A percentile compares a stretch with the other conserved stretches of the same genome.
These are phyloP conservation scores for Ceratocystis ficicola DNA, from an alignment of 2,329 filamentous ascomycete genomes.

Conservation along the genomic window DNA sequence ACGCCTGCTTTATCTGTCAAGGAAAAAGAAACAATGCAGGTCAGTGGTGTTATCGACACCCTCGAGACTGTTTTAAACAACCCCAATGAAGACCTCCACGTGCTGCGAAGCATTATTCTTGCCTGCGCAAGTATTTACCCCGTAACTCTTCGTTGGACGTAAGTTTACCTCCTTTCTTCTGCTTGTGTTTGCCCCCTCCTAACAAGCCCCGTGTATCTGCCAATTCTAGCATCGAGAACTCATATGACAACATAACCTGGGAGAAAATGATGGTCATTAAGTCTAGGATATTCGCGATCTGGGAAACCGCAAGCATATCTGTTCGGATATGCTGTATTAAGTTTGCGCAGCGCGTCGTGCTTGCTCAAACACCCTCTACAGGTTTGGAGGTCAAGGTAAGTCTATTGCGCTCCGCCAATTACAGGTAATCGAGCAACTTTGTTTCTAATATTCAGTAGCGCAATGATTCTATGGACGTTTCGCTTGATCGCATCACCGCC, in stretches of 20 bases:
- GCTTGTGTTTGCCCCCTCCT: conserved; percentile 6
- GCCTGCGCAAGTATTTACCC: conserved; percentile 87
- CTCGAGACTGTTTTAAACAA: conserved; percentile 58
- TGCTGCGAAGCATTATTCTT: conserved; percentile 78
- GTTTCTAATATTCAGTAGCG: conserved; percentile 29
- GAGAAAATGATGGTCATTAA: conserved; percentile 82
- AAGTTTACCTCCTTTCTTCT: conserved; percentile 37
- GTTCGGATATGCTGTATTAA: conserved; percentile 93
- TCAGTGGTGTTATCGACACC: conserved; percentile 60
- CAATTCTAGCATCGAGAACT: conserved; percentile 64
- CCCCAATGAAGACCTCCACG: conserved; percentile 62
- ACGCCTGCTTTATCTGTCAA: conserved; percentile 68
- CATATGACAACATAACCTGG: conserved; percentile 72
- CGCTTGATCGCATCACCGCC: conserved; percentile 69
- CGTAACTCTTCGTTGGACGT: conserved; percentile 87
- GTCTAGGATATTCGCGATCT: conserved; percentile 71
- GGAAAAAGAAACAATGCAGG: conserved; percentile 69
- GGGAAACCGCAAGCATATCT: conserved; percentile 66
- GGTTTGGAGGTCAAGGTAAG: conserved; percentile 72
- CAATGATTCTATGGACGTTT: conserved; percentile 55
- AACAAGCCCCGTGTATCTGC: conserved; percentile 12
- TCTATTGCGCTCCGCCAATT: conserved; percentile 22
- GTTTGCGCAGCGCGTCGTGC: conserved; percentile 84
- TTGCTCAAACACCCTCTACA: conserved; percentile 77
- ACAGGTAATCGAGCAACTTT: conserved; percentile 16